phyloP scores from a whole-genome alignment of 371 early-diverging fungal genomes.

The Mucor saturninus region DNA sequence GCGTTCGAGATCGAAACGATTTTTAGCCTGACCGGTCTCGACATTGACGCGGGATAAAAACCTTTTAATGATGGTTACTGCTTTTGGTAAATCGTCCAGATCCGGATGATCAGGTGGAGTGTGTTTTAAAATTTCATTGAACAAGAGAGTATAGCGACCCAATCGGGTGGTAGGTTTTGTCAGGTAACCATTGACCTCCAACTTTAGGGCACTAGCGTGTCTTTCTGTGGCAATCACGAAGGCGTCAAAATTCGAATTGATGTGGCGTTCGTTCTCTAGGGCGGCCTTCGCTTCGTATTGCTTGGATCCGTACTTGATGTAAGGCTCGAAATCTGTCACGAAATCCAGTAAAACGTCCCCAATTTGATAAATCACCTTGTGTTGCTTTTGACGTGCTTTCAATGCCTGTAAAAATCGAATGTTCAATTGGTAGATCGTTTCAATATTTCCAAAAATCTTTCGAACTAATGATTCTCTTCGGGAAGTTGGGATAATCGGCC shows the following conservation, averaged over 20 bases:
- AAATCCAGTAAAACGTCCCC: constrained; percentile 85
- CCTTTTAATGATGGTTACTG: constrained; percentile 71
- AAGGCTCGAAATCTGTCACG: constrained; percentile 75
- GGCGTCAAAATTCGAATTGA: constrained; percentile 39
- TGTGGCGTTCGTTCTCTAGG: constrained; percentile 39
- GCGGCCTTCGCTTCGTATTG: constrained; percentile 77
- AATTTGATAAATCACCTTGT: constrained; percentile 73
- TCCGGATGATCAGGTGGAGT: constrained; percentile 85
- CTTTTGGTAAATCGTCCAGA: constrained; percentile 72
- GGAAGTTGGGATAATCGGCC: constrained; percentile 66
- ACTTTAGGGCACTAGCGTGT: constrained; percentile 62
- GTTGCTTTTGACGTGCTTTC: constrained; percentile 74
- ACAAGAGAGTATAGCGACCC: constrained; percentile 87
- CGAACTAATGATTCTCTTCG: constrained; percentile 72
- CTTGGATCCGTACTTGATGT: constrained; percentile 86
- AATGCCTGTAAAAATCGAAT: constrained; percentile 69
- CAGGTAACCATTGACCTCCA: constrained; percentile 83
- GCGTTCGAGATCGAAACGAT: constrained; percentile 46
- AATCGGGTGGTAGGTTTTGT: constrained; percentile 85
- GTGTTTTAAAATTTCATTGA: constrained; percentile 86
- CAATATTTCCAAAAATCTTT: constrained; percentile 81
- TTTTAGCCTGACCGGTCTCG: constrained; percentile 44
- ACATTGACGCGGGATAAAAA: constrained; percentile 65
- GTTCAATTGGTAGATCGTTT: constrained; percentile 74
- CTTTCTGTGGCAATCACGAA: constrained; percentile 56